Conservation (phyloP, 371 early-diverging fungal species). For the Mucor indicus region DNA sequence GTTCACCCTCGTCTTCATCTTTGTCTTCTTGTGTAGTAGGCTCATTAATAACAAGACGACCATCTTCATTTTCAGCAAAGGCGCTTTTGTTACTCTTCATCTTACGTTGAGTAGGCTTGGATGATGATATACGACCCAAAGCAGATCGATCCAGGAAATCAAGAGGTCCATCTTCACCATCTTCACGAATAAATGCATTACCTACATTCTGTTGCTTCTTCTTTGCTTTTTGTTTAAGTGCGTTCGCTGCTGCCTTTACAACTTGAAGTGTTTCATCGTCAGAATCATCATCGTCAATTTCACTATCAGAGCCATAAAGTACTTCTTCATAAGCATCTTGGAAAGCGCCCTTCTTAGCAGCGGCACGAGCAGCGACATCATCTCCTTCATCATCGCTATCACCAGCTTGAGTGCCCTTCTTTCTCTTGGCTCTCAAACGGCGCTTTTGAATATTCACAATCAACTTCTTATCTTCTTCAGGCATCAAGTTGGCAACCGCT, state of each 20-base stretch:
- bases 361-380: constrained; percentile 27
- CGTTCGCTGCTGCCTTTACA: constrained; percentile 26
- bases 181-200: constrained; percentile 73
- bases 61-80: constrained; percentile 71
- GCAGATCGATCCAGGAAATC: constrained; percentile 92
- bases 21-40: constrained; percentile 32
- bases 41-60: constrained; percentile 80
- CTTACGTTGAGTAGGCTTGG: constrained; percentile 48
- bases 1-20: constrained; percentile 46
- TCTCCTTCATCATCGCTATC: constrained; percentile 55
- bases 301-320: constrained; percentile 88
- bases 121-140: constrained; percentile 73
- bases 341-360: constrained; percentile 49
- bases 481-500: constrained; percentile 71
- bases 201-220: constrained; percentile 36
- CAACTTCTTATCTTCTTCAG: constrained; percentile 87
- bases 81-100: constrained; percentile 38
- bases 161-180: constrained; percentile 73
- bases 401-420: constrained; percentile 48
- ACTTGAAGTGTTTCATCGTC: constrained; percentile 42
- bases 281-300: constrained; percentile 73
- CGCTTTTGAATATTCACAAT: constrained; percentile 91
- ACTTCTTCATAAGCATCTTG: constrained; percentile 88
- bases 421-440: constrained; percentile 81
- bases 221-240: constrained; percentile 41